Evolutionary conservation across 331 rosid genomes (phyloP).

Genomic region (Saraca asoca): DNA sequence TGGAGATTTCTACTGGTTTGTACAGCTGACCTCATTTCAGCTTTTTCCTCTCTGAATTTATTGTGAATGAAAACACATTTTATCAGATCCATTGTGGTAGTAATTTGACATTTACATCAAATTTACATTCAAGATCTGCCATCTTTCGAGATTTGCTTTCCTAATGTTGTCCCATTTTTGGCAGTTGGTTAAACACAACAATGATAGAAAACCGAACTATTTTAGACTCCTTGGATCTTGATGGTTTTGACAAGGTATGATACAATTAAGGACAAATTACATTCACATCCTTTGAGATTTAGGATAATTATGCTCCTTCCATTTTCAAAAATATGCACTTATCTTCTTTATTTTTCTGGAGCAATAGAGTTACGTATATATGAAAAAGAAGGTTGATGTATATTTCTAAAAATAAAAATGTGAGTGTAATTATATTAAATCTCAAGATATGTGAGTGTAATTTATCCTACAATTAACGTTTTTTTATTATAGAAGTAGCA

Average conservation of each 20-base stretch:
- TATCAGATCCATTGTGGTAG: constrained; percentile 47
- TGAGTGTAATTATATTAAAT: too few species aligned
- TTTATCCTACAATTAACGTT: not conserved
- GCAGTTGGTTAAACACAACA: constrained; percentile 88
- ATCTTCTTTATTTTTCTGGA: too few species aligned
- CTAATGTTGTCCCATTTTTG: constrained; percentile 26
- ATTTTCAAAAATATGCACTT: too few species aligned
- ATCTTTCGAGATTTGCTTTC: constrained; percentile 2
- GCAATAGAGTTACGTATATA: too few species aligned
- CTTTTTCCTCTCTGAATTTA: constrained; percentile 22
- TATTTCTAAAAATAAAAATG: too few species aligned
- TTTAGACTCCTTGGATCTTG: constrained; percentile 64
- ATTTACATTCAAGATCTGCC: constrained; percentile 11
- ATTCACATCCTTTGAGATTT: too few species aligned
- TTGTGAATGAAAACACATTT: constrained; percentile 39
- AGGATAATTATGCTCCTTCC: too few species aligned
- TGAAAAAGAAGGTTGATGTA: too few species aligned
- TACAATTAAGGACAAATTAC: too few species aligned
- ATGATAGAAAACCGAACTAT: constrained; percentile 68
- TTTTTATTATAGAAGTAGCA: constrained; percentile 7
- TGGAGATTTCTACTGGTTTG: constrained; percentile 97
- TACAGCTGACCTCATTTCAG: constrained; percentile 16
- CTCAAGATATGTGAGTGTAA: too few species aligned
- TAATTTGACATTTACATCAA: not conserved
- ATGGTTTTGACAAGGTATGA: constrained; percentile 85